A percentile compares a stretch with the other conserved stretches of the same genome.
These are phyloP conservation scores for Suhomyces panamericanus DNA, from an alignment of 1,139 yeast genomes.

Conservation along the genomic window DNA sequence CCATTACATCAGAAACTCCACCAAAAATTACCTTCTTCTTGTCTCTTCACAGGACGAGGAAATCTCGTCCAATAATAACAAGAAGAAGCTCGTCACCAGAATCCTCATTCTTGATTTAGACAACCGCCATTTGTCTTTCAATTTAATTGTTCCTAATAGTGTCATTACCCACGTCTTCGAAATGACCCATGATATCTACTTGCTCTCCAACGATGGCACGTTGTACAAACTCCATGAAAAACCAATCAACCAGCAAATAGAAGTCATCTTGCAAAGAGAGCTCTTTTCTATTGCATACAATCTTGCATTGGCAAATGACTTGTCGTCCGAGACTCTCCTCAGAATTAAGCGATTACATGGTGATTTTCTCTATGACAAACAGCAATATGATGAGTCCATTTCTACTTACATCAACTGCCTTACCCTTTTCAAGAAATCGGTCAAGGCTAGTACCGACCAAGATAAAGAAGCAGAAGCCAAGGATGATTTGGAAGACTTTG, in stretches of 20 bases:
- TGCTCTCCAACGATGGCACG: slow-evolving; percentile 75
- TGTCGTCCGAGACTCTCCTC: slow-evolving; percentile 42
- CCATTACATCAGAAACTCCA: slow-evolving; percentile 30
- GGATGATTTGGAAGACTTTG: slow-evolving; percentile 47
- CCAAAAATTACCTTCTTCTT: slow-evolving; percentile 54
- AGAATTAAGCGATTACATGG: slow-evolving; percentile 68
- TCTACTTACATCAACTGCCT: slow-evolving; percentile 58
- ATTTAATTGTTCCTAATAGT: slow-evolving; percentile 63
- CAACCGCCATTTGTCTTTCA: slow-evolving; percentile 71
- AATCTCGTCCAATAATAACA: slow-evolving; percentile 5
- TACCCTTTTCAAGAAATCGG: slow-evolving; percentile 17
- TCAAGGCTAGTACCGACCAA: not conserved
- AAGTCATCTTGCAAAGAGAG: slow-evolving; percentile 67
- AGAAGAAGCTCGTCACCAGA: slow-evolving; percentile 36
- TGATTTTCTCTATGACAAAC: slow-evolving; percentile 66
- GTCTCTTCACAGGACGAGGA: slow-evolving; percentile 48
- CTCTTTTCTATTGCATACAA: slow-evolving; percentile 72
- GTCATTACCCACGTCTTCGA: slow-evolving; percentile 54
- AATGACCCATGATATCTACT: slow-evolving; percentile 56
- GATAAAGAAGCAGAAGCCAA: slow-evolving; percentile 13
- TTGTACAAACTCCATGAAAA: slow-evolving; percentile 70
- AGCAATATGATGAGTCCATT: slow-evolving; percentile 68
- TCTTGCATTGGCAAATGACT: slow-evolving; percentile 53
- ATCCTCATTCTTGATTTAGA: slow-evolving; percentile 65
- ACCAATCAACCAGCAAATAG: slow-evolving; percentile 64